phyloP scores from a whole-genome alignment of 139 green algal genomes.

The Protoeuglena noctilucae region DNA sequence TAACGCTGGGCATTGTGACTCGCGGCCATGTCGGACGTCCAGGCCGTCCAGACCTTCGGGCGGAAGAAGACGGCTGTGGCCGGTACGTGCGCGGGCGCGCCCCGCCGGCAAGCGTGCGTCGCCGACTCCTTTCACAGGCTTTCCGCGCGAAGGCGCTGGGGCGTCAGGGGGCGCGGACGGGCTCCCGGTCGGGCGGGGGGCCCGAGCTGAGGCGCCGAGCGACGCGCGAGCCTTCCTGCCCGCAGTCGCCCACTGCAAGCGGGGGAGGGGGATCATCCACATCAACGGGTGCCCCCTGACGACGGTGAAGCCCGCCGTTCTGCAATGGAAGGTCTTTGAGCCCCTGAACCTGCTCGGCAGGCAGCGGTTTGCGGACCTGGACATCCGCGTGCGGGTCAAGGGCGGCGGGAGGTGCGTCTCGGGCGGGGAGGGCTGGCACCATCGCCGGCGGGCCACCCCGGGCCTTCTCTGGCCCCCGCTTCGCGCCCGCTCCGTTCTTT shows the following conservation, averaged over 20 bases:
- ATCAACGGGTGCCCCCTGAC: conserved; percentile 54
- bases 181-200: not conserved
- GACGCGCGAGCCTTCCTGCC: not conserved
- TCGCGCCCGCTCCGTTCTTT: too few relatives aligned
- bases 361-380: conserved; percentile 74
- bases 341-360: conserved; percentile 86
- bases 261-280: conserved; percentile 79
- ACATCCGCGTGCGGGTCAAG: conserved; percentile 93
- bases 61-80: conserved; percentile 43
- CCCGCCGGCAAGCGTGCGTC: not conserved
- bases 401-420: too few relatives aligned
- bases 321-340: conserved; percentile 91
- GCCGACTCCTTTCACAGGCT: not conserved
- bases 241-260: conserved; percentile 84
- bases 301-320: not conserved
- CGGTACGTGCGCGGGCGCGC: not conserved
- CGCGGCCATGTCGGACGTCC: too few relatives aligned
- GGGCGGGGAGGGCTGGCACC: too few relatives aligned
- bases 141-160: too few relatives aligned
- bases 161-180: not conserved
- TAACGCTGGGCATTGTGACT: too few relatives aligned
- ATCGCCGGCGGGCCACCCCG: too few relatives aligned
- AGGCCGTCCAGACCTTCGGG: conserved; percentile 91
- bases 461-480: too few relatives aligned
- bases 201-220: conserved; percentile 3